Base-by-base conservation (phyloP, 208 protist species). In the Acanthamoeba healyi region DNA sequence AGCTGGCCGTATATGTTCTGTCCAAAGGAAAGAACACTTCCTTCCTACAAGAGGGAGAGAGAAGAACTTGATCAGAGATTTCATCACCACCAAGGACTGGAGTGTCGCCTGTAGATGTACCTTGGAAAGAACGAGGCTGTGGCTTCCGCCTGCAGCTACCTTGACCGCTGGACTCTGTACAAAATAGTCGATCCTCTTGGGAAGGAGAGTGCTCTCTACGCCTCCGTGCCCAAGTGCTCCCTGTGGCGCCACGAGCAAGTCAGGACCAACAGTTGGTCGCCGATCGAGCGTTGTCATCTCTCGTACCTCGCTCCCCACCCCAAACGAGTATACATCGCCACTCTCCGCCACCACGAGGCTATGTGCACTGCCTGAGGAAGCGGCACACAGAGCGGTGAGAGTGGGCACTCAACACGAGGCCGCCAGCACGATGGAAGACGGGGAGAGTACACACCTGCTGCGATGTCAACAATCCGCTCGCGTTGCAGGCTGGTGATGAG, bases 1-100 rank as follows among this genome's bases (percentile, higher is more conserved):
- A 67, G 58, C n/a, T 67, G 58, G 9, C 58, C 58, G 58, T 34
- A 34, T 7, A 3, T 34, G 58, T 67, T 67, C n/a, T 67, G 58
- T 67, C 58, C 58, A 67, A 67, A 67, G 58, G 58, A 67, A 17
- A 67, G 58, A 67, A 67, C 58, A 12, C 58, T 67, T 67, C 58
- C 58, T n/a, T 67, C 58, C 58, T 67, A n/a, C 22, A 26, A 2
- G 58, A 67, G 1, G 5, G 17, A 9, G n/a, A 56, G 51, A 58
- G 0, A 58, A 26, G 0, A 15, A 10, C 4, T 0, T 10, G 46
- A 7, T 51, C 14, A 54, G 49, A 15, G 49, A 54, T 54, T 54
- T 54, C 10, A 54, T 6, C 49, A 54, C 15, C 49, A 54, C 49
- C 49, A 15, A 6, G 15, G 15, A 54, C 49, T 5, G 54, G 10